Conservation (phyloP, 192 early-diverging fungal genomes). For the Podila verticillata region DNA sequence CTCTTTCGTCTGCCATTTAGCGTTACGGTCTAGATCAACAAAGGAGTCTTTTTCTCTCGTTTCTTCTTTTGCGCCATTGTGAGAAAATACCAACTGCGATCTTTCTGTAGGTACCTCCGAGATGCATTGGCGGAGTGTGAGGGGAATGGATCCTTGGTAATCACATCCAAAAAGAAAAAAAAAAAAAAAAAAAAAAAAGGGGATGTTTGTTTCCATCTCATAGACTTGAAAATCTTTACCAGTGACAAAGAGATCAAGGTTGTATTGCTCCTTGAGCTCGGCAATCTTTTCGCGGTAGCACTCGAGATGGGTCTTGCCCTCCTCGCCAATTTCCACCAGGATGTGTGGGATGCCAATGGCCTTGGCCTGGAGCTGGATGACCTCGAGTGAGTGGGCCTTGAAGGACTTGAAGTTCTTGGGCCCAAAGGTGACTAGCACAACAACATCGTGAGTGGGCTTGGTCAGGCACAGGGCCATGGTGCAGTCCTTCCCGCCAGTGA, state of each 20-base stretch:
- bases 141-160: too few species aligned
- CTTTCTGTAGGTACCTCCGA: too few species aligned
- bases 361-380: conserved; percentile 58
- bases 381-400: conserved; percentile 60
- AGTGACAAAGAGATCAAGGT: conserved; percentile 62
- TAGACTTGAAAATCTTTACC: conserved; percentile 29
- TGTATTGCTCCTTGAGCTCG: conserved; percentile 50
- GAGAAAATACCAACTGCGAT: too few species aligned
- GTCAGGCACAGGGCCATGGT: conserved; percentile 57
- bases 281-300: conserved; percentile 58
- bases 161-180: too few species aligned
- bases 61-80: too few species aligned
- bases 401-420: conserved; percentile 58
- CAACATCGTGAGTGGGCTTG: conserved; percentile 49
- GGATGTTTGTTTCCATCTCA: too few species aligned
- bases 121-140: too few species aligned
- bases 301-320: conserved; percentile 58
- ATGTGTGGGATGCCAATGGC: conserved; percentile 60
- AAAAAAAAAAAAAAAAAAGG: too few species aligned
- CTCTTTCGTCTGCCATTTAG: too few species aligned
- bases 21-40: too few species aligned
- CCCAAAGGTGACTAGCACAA: conserved; percentile 60
- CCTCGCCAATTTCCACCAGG: conserved; percentile 42
- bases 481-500: conserved; percentile 74
- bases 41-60: too few species aligned